Conservation (phyloP, 371 early-diverging fungal genomes). For the Zopfochytrium polystomum region DNA sequence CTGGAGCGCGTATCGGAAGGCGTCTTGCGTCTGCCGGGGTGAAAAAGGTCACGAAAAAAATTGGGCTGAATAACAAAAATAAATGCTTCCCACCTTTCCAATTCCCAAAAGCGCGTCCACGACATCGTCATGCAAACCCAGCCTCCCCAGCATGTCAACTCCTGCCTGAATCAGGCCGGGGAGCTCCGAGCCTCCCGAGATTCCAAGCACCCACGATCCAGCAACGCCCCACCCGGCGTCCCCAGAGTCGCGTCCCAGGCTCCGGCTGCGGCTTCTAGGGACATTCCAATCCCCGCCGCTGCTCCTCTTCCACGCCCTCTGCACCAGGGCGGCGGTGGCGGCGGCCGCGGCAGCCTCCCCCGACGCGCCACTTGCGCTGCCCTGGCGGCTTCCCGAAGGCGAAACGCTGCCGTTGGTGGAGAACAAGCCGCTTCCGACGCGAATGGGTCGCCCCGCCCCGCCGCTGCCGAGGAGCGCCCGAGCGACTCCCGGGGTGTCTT, state of each 20-base stretch:
- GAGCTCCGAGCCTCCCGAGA: no score
- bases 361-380: neutral
- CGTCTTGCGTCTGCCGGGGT: conserved; percentile 35
- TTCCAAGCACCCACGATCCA: no score
- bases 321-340: no score
- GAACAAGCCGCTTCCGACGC: no score
- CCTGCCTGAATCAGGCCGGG: conserved; percentile 28
- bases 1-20: conserved; percentile 30
- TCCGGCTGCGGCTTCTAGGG: no score
- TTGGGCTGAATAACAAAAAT: neutral
- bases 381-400: no score
- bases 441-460: no score
- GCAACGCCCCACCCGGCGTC: no score
- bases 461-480: neutral
- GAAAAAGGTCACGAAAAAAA: neutral
- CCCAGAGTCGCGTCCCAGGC: no score
- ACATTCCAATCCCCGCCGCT: no score
- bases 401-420: no score
- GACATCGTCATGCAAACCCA: conserved; percentile 34
- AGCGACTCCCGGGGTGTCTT: conserved; percentile 19
- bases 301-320: no score
- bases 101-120: conserved; percentile 21
- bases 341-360: conserved; percentile 18
- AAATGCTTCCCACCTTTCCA: conserved; percentile 28
- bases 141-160: conserved; percentile 37